Evolutionary conservation across 2,329 filamentous ascomycete species (phyloP), one percentile per base, ranked within the genome.

Genomic region (Fusarium gaditjirri): DNA sequence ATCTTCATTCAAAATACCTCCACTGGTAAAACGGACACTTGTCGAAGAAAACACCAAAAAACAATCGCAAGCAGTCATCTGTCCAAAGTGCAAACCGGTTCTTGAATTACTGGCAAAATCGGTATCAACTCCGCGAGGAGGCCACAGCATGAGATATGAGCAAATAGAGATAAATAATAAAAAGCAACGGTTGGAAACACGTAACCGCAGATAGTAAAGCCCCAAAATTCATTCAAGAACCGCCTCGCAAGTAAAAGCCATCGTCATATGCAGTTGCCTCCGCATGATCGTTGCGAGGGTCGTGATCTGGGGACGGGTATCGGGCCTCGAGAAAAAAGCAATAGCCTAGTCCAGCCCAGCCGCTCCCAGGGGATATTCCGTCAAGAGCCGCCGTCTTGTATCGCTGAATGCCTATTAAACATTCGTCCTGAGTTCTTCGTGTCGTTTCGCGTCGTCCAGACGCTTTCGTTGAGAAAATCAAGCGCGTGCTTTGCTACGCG

Each of bases 151-250:
- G 68, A 70, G 61, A 68, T 73, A 58, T 73, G 70, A 73, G 57
- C 55, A 72, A 73, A 70, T 70, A 71, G 56, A 70, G 65, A 68
- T 66, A 61, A 70, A 61, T 56, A 71, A 52, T 69, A 70, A 71
- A 74, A 69, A 56, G 38, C 43, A 68, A 55, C 43, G 65, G 65
- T 68, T 43, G 57, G 65, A 70, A 58, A 69, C 66, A 72, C 62
- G 49, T 58, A 64, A 62, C 61, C 53, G 62, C 57, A 73, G 58
- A 76, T 66, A 67, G 70, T 46, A 67, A 68, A 68, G 78, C 77
- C 77, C 69, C 60, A 72, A 72, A 78, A 65, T 57, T 75, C 70
- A 68, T 73, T 77, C 75, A 77, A 76, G 71, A 78, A 79, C 72
- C 76, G 73, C 73, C 72, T 77, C 67, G 74, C 75, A 73, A 72